A percentile compares a stretch with the other conserved stretches of the same genome.
phyloP scores from a whole-genome alignment of 192 early-diverging fungal genomes.

The Phlyctochytrium bullatum region DNA sequence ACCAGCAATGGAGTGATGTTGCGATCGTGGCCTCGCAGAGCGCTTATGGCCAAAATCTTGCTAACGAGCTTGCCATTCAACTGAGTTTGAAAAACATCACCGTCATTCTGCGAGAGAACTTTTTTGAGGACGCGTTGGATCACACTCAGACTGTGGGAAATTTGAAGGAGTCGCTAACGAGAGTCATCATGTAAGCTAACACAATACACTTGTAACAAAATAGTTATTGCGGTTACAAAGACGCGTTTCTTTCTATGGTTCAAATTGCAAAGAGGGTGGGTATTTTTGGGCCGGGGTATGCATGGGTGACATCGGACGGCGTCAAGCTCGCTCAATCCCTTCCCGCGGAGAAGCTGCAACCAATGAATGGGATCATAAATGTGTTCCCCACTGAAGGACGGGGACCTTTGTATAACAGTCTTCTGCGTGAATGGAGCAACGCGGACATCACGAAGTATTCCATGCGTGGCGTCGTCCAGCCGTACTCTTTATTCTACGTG shows the following conservation, averaged over 20 bases:
- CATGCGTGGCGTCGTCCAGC: neutral
- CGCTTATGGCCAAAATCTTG: neutral
- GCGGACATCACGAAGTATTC: neutral
- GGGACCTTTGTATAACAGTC: neutral
- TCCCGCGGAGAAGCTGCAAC: neutral
- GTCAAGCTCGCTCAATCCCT: neutral
- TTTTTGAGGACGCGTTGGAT: too few species aligned
- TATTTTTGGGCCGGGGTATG: neutral
- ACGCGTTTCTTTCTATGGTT: neutral
- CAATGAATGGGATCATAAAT: neutral
- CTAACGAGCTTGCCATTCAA: neutral
- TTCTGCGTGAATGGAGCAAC: neutral
- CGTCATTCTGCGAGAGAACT: too few species aligned
- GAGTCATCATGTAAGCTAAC: neutral
- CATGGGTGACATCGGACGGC: neutral
- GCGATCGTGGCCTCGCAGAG: slow-evolving; percentile 1
- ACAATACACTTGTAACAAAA: neutral
- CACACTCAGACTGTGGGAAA: too few species aligned
- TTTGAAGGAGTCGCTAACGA: neutral
- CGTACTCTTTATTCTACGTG: neutral
- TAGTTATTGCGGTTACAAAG: neutral
- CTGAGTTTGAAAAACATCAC: too few species aligned
- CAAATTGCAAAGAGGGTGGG: neutral
- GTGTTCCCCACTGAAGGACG: neutral
- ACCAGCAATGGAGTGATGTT: slow-evolving; percentile 13